Conservation (phyloP, 495 filamentous ascomycete genomes). For the Penicillium argentinense region DNA sequence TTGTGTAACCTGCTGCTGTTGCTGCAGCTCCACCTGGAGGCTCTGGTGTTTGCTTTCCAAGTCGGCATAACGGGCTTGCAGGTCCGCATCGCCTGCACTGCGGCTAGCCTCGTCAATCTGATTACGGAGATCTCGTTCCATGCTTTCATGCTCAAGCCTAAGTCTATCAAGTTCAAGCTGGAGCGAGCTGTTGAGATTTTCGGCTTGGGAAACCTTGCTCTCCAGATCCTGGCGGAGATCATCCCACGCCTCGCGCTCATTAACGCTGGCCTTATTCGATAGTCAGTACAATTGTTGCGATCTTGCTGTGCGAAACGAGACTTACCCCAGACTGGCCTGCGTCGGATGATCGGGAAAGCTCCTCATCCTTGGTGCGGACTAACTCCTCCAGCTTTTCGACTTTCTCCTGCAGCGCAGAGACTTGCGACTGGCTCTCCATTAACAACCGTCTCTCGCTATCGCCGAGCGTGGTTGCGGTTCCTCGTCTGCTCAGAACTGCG, state of each 20-base stretch:
- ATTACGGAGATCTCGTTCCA: constrained; percentile 61
- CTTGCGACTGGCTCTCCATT: constrained; percentile 74
- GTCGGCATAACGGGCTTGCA: constrained; percentile 57
- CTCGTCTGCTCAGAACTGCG: constrained; percentile 57
- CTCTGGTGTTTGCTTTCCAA: constrained; percentile 70
- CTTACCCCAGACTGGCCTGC: constrained; percentile 21
- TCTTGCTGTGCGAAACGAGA: too few relatives aligned
- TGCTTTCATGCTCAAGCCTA: constrained; percentile 62
- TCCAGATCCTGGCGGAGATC: constrained; percentile 73
- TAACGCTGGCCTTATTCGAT: constrained; percentile 33
- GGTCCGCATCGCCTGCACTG: constrained; percentile 41
- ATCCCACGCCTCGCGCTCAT: constrained; percentile 68
- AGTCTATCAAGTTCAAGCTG: constrained; percentile 75
- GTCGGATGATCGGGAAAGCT: constrained; percentile 46
- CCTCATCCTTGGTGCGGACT: constrained; percentile 57
- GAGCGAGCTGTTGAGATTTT: constrained; percentile 72
- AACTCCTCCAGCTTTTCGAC: constrained; percentile 66
- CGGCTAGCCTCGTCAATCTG: constrained; percentile 58
- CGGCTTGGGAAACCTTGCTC: constrained; percentile 71
- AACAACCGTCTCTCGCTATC: constrained; percentile 71
- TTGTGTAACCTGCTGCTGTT: constrained; percentile 82
- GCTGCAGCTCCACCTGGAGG: constrained; percentile 65
- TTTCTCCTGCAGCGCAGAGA: constrained; percentile 71
- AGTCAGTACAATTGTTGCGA: not conserved
- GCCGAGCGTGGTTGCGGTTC: constrained; percentile 47